Evolutionary conservation across 495 filamentous ascomycete genomes (phyloP), one percentile per base, ranked within the genome.

Genomic region (Daldinia childiae): DNA sequence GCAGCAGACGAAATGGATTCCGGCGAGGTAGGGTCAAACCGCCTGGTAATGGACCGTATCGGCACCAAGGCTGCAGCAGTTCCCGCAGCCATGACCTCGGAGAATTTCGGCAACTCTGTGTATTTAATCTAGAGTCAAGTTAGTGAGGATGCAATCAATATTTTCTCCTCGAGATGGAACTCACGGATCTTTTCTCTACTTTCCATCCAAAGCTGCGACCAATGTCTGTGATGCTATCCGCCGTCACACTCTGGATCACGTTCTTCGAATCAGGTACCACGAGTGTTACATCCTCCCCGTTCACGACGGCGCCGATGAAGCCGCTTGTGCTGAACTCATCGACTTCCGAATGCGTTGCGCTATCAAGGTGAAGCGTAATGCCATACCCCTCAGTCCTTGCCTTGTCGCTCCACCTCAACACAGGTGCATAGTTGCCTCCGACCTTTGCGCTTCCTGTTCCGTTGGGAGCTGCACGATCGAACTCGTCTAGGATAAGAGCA

Each of bases 31-130:
- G 79, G 67, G 52, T 60, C 59, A 45, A 79, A 59, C 69, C 84
- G 86, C 76, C 91, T 89, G 1, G 91, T 92, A 70, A 99, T 97
- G 56, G 90, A 94, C 58, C 89, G 89, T 76, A 99, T 93, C 1
- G 95, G 95, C 9, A 98, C 93, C 48, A 99, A 82, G 1, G 93
- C 92, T 0, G 95, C 95, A 4, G 95, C 95, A 0, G 95, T 99
- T 0, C 95, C 95, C 1, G 93, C 93, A 3, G 95, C 95, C 80
- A 97, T 86, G 19, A 99, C 89, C 79, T 99, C 95, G 51, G 83
- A 84, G 80, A 98, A 98, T 6, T 80, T 76, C 14, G 81, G 76
- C 8, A 98, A 82, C 69, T 99, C 95, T n/a, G 87, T 84, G 78
- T 95, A 95, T 68, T 87, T 86, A 76, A 97, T 91, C 82, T 90